Evolutionary conservation across 331 rosid genomes (phyloP).

Genomic region (Ulmus americana): DNA sequence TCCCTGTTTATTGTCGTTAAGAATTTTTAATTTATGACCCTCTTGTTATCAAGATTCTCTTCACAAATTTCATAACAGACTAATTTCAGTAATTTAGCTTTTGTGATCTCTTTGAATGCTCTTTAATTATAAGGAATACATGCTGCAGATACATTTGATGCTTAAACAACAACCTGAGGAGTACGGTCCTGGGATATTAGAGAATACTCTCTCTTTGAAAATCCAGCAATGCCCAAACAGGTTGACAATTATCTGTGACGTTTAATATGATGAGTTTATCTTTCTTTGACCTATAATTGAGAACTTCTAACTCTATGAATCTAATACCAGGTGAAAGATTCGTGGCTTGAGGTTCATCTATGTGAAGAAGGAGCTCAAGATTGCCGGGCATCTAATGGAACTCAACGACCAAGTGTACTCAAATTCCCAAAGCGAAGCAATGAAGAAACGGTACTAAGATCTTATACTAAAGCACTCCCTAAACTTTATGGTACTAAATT

Average conservation of each 20-base stretch:
- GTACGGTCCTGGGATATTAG: slow-evolving; percentile 76
- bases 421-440: slow-evolving; percentile 78
- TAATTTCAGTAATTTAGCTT: no score
- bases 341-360: slow-evolving; percentile 86
- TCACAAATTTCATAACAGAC: not conserved
- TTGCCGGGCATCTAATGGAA: slow-evolving; percentile 50
- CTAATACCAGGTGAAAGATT: slow-evolving; percentile 63
- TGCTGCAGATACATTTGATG: slow-evolving; percentile 69
- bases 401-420: slow-evolving; percentile 46
- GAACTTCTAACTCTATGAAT: slow-evolving; percentile 19
- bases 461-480: slow-evolving; percentile 12
- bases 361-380: slow-evolving; percentile 62
- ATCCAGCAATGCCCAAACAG: slow-evolving; percentile 69
- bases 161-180: slow-evolving; percentile 62
- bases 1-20: slow-evolving; percentile 19
- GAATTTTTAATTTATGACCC: not conserved
- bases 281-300: slow-evolving; percentile 5
- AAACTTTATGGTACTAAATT: not conserved
- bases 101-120: no score
- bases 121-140: slow-evolving; percentile 16
- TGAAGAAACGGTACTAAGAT: slow-evolving; percentile 68
- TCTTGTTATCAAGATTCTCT: not conserved
- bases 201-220: slow-evolving; percentile 83
- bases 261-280: slow-evolving; percentile 10
- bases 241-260: slow-evolving; percentile 31